phyloP scores from a whole-genome alignment of 1,139 yeast genomes.

The Yueomyces sp. region DNA sequence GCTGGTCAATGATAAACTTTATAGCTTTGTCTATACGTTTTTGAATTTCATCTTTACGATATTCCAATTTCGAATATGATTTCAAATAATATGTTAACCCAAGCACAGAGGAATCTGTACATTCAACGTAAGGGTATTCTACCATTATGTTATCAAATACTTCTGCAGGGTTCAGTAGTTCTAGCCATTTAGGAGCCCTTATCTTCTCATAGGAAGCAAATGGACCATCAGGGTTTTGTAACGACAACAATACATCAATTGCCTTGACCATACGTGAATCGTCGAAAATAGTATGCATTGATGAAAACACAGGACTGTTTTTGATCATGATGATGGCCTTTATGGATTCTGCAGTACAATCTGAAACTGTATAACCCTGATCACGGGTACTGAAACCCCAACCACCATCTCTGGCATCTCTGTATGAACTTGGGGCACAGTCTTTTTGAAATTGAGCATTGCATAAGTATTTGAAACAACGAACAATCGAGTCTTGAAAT shows the following conservation, averaged over 20 bases:
- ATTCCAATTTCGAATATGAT: constrained; percentile 32
- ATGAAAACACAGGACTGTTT: constrained; percentile 42
- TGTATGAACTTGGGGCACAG: constrained; percentile 62
- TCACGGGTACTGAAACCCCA: constrained; percentile 96
- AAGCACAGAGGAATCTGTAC: constrained; percentile 88
- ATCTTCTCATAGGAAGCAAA: constrained; percentile 86
- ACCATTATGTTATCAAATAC: constrained; percentile 98
- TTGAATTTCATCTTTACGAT: constrained; percentile 53
- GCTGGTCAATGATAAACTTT: constrained; percentile 54
- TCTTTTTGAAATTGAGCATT: constrained; percentile 79
- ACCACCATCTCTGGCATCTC: constrained; percentile 82
- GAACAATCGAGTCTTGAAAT: constrained; percentile 48
- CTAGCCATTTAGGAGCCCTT: constrained; percentile 68
- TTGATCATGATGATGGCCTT: constrained; percentile 91
- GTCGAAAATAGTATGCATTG: constrained; percentile 38
- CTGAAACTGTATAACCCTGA: constrained; percentile 94
- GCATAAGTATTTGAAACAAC: constrained; percentile 59
- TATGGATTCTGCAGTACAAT: constrained; percentile 92
- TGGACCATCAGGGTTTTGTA: constrained; percentile 87
- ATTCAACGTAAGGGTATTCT: constrained; percentile 95
- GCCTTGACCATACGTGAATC: constrained; percentile 49
- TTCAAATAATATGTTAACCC: constrained; percentile 74
- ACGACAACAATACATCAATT: constrained; percentile 51
- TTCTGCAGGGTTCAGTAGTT: constrained; percentile 85
- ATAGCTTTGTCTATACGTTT: constrained; percentile 63